Evolutionary conservation across 768 basidiomycete species (phyloP).

Genomic region (Galerina marginata): DNA sequence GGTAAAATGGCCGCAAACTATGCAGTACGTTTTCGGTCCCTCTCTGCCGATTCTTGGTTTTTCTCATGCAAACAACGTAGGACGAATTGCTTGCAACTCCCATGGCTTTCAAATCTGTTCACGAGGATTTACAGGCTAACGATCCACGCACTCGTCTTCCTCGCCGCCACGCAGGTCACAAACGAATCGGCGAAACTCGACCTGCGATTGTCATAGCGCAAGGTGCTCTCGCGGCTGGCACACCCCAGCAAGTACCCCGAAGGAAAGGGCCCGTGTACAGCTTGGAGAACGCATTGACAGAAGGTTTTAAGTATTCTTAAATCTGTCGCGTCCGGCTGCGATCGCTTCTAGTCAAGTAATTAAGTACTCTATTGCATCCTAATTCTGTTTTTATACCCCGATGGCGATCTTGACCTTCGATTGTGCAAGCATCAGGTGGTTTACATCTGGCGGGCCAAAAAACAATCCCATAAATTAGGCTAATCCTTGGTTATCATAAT

Average conservation of each 20-base stretch:
- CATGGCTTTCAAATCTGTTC: conserved; percentile 50
- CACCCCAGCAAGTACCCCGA: conserved; percentile 29
- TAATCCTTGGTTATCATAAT: conserved; percentile 9
- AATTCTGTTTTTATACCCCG: no score
- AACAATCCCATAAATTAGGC: conserved; percentile 15
- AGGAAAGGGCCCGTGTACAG: conserved; percentile 31
- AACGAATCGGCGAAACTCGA: conserved; percentile 60
- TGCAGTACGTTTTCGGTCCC: conserved; percentile 54
- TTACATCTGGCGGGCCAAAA: no score
- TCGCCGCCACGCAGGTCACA: conserved; percentile 56
- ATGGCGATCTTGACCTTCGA: neutral
- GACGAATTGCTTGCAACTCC: conserved; percentile 74
- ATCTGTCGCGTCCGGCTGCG: neutral
- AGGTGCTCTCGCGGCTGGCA: conserved; percentile 48
- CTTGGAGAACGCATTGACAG: conserved; percentile 27
- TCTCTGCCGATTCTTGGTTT: conserved; percentile 3
- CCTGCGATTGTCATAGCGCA: conserved; percentile 59
- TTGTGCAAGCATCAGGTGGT: neutral
- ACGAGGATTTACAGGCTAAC: conserved; percentile 49
- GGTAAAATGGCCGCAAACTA: conserved; percentile 64
- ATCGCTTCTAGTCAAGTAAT: neutral
- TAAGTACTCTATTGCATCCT: neutral
- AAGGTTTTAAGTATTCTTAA: conserved; percentile 13
- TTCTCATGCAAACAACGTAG: conserved; percentile 38
- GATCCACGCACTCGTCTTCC: conserved; percentile 33